A percentile compares a stretch with the other conserved stretches of the same genome.
phyloP scores from a whole-genome alignment of 2,329 filamentous ascomycete genomes.

The Sporothrix dimorphospora region DNA sequence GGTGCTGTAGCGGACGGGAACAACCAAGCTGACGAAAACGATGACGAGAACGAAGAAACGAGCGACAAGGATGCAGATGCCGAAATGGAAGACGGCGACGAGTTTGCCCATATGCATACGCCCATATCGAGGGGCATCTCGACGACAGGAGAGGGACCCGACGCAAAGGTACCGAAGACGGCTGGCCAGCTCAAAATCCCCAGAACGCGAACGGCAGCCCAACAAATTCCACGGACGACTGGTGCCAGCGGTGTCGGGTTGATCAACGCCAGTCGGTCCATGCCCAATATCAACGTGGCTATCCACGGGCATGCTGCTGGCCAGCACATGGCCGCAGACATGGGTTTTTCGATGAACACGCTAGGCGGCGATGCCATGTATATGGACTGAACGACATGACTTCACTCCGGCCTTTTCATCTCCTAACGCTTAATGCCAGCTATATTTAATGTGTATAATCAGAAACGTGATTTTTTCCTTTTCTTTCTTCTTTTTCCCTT shows the following conservation, averaged over 20 bases:
- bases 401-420: background rate
- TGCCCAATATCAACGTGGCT: conserved; percentile 48
- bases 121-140: conserved; percentile 38
- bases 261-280: conserved; percentile 23
- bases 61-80: conserved; percentile 39
- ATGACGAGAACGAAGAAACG: conserved; percentile 18
- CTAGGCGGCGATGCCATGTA: conserved; percentile 55
- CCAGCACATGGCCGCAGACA: conserved; percentile 30
- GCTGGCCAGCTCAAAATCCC: conserved; percentile 20
- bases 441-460: background rate
- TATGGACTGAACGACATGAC: conserved; percentile 49
- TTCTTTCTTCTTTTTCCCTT: background rate
- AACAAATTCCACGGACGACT: conserved; percentile 35
- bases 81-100: conserved; percentile 63
- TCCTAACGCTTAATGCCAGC: background rate
- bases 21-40: background rate
- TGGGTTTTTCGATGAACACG: conserved; percentile 51
- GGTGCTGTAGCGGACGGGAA: background rate
- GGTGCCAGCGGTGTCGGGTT: conserved; percentile 32
- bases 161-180: background rate
- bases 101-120: conserved; percentile 54
- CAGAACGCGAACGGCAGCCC: conserved; percentile 44
- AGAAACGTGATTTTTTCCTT: background rate
- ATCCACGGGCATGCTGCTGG: conserved; percentile 42
- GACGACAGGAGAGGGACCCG: background rate